A percentile compares a stretch with the other conserved stretches of the same genome.
phyloP scores from a whole-genome alignment of 345 rosid genomes.

The Citropsis articulata region DNA sequence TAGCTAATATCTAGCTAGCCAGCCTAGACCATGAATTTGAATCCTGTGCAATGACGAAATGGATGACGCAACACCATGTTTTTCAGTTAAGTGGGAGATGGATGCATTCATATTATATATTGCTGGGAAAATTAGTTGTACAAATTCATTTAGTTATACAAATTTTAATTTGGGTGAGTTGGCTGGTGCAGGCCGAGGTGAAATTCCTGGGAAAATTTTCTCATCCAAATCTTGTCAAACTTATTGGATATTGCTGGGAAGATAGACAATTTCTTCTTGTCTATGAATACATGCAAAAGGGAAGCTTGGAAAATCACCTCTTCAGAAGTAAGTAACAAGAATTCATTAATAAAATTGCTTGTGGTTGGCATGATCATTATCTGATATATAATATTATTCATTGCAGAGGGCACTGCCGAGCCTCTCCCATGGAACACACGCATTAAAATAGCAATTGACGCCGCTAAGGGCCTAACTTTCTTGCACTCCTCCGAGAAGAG shows the following conservation, averaged over 20 bases:
- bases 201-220: constrained; percentile 70
- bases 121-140: background rate
- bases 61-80: background rate
- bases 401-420: constrained; percentile 48
- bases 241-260: constrained; percentile 84
- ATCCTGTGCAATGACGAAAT: background rate
- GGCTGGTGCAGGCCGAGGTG: constrained; percentile 67
- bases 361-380: background rate
- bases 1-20: no score
- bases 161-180: background rate
- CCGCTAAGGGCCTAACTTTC: constrained; percentile 71
- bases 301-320: constrained; percentile 80
- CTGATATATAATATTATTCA: background rate
- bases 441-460: constrained; percentile 68
- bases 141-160: background rate
- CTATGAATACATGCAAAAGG: constrained; percentile 67
- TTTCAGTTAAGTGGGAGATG: background rate
- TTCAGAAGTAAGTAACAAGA: constrained; percentile 48
- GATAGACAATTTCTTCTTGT: constrained; percentile 66
- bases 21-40: no score
- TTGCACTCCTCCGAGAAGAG: constrained; percentile 77
- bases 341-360: no score
- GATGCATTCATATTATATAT: background rate
- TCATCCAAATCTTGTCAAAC: constrained; percentile 80
- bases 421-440: constrained; percentile 62